Evolutionary conservation across 805 yeast genomes (phyloP).

Genomic region (Groenewaldozyma salmanticensis): DNA sequence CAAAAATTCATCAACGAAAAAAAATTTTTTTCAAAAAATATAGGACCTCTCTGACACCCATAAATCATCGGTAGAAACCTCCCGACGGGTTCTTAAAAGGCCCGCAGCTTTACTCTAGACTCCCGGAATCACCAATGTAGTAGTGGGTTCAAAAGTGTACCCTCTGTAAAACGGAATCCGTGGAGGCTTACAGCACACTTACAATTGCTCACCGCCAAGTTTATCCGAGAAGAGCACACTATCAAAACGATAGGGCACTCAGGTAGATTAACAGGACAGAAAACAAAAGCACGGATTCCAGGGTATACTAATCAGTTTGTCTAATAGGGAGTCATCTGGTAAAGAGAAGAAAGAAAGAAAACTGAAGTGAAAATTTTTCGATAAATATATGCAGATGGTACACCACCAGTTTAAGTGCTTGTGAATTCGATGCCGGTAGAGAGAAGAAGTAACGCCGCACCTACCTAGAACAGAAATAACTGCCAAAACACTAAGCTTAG

Average conservation of each 20-base stretch:
- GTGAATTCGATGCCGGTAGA: too few relatives aligned
- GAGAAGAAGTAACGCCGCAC: too few relatives aligned
- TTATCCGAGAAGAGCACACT: too few relatives aligned
- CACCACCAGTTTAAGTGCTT: neutral
- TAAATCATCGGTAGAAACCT: slow-evolving; percentile 6
- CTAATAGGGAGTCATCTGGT: neutral
- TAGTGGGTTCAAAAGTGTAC: neutral
- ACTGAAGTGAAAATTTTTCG: neutral
- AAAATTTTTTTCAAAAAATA: neutral
- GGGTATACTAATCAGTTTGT: slow-evolving; percentile 2
- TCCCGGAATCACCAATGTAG: slow-evolving; percentile 7
- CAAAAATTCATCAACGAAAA: neutral
- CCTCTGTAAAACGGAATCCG: too few relatives aligned
- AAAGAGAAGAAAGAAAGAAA: neutral
- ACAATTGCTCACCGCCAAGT: too few relatives aligned
- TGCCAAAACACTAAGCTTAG: too few relatives aligned
- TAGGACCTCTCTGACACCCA: slow-evolving; percentile 12
- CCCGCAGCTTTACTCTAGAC: slow-evolving; percentile 8
- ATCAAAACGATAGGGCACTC: too few relatives aligned
- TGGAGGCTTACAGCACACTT: too few relatives aligned
- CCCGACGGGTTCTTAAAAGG: slow-evolving; percentile 13
- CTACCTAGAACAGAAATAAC: too few relatives aligned
- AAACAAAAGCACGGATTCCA: too few relatives aligned
- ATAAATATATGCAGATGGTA: neutral
- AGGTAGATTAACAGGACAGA: too few relatives aligned